Conservation (phyloP, 345 rosid species). For the Citrus reticulata region DNA sequence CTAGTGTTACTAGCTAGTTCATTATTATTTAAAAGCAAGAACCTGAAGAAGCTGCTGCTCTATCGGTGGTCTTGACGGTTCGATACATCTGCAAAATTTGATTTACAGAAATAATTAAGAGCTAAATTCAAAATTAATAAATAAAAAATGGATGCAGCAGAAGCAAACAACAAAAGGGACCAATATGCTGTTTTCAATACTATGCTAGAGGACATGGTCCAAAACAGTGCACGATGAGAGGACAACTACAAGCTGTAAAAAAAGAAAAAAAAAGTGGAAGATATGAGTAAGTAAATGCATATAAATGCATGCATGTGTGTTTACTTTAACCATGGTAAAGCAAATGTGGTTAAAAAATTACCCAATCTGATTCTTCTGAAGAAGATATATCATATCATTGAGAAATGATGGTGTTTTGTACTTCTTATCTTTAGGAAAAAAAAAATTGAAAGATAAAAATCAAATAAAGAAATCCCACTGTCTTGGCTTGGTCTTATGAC, state of each 20-base stretch:
- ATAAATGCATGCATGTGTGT: slow-evolving; percentile 14
- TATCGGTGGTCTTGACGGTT: slow-evolving; percentile 67
- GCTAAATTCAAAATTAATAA: not conserved
- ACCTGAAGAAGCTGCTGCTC: slow-evolving; percentile 73
- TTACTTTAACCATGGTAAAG: slow-evolving; percentile 19
- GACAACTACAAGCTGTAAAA: slow-evolving; percentile 27
- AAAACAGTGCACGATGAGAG: slow-evolving; percentile 18
- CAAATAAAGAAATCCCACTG: slow-evolving; percentile 14
- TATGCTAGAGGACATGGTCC: slow-evolving; percentile 15
- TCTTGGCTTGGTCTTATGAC: slow-evolving; percentile 30
- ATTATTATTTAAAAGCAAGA: not conserved
- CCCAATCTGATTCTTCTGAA: slow-evolving; percentile 12
- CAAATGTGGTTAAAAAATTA: slow-evolving; percentile 13
- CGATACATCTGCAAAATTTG: slow-evolving; percentile 57
- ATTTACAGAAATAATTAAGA: not conserved
- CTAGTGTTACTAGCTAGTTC: not conserved
- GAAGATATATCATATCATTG: slow-evolving; percentile 44
- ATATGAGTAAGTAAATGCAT: not conserved
- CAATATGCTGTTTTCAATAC: slow-evolving; percentile 8
- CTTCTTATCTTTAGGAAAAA: slow-evolving; percentile 11
- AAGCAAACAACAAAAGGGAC: slow-evolving; percentile 23
- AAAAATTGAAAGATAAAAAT: slow-evolving; percentile 12
- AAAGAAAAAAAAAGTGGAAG: slow-evolving; percentile 16
- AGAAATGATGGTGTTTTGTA: slow-evolving; percentile 62
- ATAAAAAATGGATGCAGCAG: slow-evolving; percentile 6